Conservation (phyloP, 371 early-diverging fungal genomes). For the Nosema muscidifuracis region DNA sequence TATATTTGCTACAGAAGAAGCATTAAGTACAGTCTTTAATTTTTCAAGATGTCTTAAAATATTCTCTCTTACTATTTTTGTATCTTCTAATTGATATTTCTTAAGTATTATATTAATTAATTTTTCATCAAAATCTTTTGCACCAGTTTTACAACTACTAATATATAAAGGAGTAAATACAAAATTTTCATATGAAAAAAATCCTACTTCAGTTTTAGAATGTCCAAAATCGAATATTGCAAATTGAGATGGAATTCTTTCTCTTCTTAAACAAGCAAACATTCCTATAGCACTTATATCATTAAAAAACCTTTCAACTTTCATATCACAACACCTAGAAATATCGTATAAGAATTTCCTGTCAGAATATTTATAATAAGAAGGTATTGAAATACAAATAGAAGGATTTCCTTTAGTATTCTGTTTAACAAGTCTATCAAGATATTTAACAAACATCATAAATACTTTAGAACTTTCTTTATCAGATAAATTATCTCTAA, state of each 20-base stretch:
- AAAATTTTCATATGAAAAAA: slow-evolving; percentile 44
- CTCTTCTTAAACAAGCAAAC: slow-evolving; percentile 35
- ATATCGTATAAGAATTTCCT: slow-evolving; percentile 34
- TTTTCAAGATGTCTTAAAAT: slow-evolving; percentile 33
- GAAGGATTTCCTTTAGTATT: slow-evolving; percentile 25
- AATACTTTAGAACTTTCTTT: background rate
- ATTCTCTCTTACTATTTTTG: slow-evolving; percentile 23
- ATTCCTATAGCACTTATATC: slow-evolving; percentile 46
- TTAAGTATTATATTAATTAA: slow-evolving; percentile 32
- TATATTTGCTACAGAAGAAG: slow-evolving; percentile 11
- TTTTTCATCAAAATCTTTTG: slow-evolving; percentile 52
- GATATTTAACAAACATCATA: slow-evolving; percentile 52
- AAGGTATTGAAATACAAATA: slow-evolving; percentile 40
- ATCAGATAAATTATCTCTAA: slow-evolving; percentile 22
- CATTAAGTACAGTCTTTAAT: slow-evolving; percentile 48
- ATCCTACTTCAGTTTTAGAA: slow-evolving; percentile 40
- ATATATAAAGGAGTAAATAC: slow-evolving; percentile 29
- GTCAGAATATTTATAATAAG: slow-evolving; percentile 39
- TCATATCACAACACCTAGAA: slow-evolving; percentile 17
- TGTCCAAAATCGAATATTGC: slow-evolving; percentile 55
- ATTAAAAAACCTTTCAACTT: slow-evolving; percentile 33
- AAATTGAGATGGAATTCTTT: slow-evolving; percentile 33
- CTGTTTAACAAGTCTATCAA: slow-evolving; percentile 31
- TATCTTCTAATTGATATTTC: slow-evolving; percentile 41
- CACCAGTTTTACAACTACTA: slow-evolving; percentile 38